Evolutionary conservation across 1,284 basidiomycete species (phyloP).

Genomic region (Pterulicium gracile): DNA sequence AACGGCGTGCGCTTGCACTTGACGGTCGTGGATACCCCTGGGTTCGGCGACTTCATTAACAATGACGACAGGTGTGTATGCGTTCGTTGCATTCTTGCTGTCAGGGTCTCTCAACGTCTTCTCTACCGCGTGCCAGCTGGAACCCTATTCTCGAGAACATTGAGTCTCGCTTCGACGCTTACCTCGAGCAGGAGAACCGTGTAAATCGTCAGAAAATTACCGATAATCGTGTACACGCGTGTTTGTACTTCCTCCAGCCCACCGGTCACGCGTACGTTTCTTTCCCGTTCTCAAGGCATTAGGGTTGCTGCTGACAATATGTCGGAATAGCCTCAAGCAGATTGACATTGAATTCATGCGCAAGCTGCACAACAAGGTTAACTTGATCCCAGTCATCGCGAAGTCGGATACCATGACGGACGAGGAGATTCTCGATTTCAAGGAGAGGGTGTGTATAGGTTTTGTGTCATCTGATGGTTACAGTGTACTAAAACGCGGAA

Average conservation of each 20-base stretch:
- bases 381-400: slow-evolving; percentile 93
- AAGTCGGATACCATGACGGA: slow-evolving; percentile 96
- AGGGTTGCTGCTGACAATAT: slow-evolving; percentile 8
- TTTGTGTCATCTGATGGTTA: slow-evolving; percentile 8
- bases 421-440: slow-evolving; percentile 87
- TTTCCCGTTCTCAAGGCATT: slow-evolving; percentile 2
- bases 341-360: slow-evolving; percentile 98
- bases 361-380: slow-evolving; percentile 90
- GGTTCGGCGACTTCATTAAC: slow-evolving; percentile 96
- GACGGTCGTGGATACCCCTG: slow-evolving; percentile 96
- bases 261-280: slow-evolving; percentile 87
- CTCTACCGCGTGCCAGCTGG: slow-evolving; percentile 50
- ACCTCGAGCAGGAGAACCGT: slow-evolving; percentile 95
- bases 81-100: slow-evolving; percentile 11
- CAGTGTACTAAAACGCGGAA: slow-evolving; percentile 3
- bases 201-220: slow-evolving; percentile 84
- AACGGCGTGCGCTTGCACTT: slow-evolving; percentile 89
- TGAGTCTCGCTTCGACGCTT: slow-evolving; percentile 91
- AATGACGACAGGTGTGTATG: slow-evolving; percentile 83
- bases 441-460: slow-evolving; percentile 61
- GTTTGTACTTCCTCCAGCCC: slow-evolving; percentile 96
- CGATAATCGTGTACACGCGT: slow-evolving; percentile 87
- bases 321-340: slow-evolving; percentile 81
- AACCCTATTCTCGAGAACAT: slow-evolving; percentile 97
- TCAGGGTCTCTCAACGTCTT: slow-evolving; percentile 10